phyloP scores from a whole-genome alignment of 441 rosid genomes.

The Brassica balearica region DNA sequence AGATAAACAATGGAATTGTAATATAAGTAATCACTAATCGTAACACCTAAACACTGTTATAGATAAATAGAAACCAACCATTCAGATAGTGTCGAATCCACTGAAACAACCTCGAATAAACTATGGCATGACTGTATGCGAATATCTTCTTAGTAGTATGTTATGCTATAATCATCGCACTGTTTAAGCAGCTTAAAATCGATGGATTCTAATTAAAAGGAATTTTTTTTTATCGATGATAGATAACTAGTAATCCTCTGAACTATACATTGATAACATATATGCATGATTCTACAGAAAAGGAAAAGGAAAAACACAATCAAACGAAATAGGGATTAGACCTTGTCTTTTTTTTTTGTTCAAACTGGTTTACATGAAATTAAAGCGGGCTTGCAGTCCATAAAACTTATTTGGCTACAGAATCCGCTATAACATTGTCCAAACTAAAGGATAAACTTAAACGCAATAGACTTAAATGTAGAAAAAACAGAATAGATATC shows the following conservation, averaged over 20 bases:
- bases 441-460: too few species aligned
- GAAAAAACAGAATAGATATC: too few species aligned
- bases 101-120: slow-evolving; percentile 27
- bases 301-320: neutral
- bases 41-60: slow-evolving; percentile 31
- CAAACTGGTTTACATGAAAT: too few species aligned
- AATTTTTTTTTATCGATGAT: slow-evolving; percentile 12
- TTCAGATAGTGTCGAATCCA: slow-evolving; percentile 42
- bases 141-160: slow-evolving; percentile 31
- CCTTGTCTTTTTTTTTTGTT: too few species aligned
- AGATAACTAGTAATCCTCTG: slow-evolving; percentile 1
- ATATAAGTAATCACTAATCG: slow-evolving; percentile 20
- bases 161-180: slow-evolving; percentile 17
- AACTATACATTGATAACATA: neutral
- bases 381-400: too few species aligned
- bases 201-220: neutral
- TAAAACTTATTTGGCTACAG: too few species aligned
- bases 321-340: neutral
- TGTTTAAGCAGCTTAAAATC: slow-evolving; percentile 10
- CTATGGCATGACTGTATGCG: slow-evolving; percentile 15
- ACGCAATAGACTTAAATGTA: too few species aligned
- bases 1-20: slow-evolving; percentile 6
- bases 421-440: too few species aligned
- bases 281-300: neutral
- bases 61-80: slow-evolving; percentile 32